Evolutionary conservation across 1,284 basidiomycete species (phyloP).

Genomic region (Singerocomus inundabilis): DNA sequence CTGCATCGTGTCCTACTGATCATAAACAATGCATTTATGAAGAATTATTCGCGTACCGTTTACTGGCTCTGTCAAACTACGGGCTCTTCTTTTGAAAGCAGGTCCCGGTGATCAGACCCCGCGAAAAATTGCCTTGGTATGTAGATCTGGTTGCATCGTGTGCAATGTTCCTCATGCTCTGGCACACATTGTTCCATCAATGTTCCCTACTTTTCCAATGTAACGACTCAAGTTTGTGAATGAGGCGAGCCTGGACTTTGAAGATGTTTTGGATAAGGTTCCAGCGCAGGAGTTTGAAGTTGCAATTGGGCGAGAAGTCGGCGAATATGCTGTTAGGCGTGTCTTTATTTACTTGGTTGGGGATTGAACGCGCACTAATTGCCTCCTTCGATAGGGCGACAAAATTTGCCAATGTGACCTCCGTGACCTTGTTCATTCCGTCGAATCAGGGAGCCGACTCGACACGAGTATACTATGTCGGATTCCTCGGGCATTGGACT

Average conservation of each 20-base stretch:
- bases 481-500: slow-evolving; percentile 77
- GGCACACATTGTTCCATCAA: background rate
- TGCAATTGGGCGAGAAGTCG: slow-evolving; percentile 65
- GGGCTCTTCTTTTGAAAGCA: slow-evolving; percentile 69
- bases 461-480: slow-evolving; percentile 69
- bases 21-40: slow-evolving; percentile 11
- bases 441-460: slow-evolving; percentile 70
- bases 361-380: background rate
- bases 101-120: slow-evolving; percentile 74
- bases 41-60: slow-evolving; percentile 81
- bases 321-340: slow-evolving; percentile 73
- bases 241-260: slow-evolving; percentile 70
- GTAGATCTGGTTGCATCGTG: slow-evolving; percentile 20
- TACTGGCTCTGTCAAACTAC: slow-evolving; percentile 74
- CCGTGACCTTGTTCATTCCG: slow-evolving; percentile 73
- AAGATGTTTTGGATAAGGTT: slow-evolving; percentile 57
- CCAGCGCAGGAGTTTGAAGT: slow-evolving; percentile 70
- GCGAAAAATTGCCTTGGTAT: slow-evolving; percentile 60
- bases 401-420: slow-evolving; percentile 74
- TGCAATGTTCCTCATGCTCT: background rate
- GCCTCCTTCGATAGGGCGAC: slow-evolving; percentile 51
- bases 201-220: background rate
- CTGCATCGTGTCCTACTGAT: slow-evolving; percentile 1
- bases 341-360: slow-evolving; percentile 8
- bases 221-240: slow-evolving; percentile 59